Evolutionary conservation across 2,329 filamentous ascomycete genomes (phyloP), one percentile per base, ranked within the genome.

Genomic region (Bipolaris cookei): DNA sequence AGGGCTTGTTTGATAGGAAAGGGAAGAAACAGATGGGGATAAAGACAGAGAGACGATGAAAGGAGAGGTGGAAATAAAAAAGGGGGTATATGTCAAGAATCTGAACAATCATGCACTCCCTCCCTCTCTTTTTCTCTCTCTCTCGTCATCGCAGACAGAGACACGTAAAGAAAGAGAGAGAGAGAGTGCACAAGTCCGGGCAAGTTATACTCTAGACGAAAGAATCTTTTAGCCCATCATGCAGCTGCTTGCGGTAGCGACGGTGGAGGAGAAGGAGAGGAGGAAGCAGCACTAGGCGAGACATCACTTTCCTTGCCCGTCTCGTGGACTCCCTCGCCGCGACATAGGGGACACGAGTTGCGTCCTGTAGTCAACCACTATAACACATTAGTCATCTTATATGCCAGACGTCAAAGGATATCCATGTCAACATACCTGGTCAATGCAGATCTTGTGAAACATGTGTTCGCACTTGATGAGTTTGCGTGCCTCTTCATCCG

Each of bases 391-490:
- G 60, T 50, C 47, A 30, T 28, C 21, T 51, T 20, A 20, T 18
- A 7, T 21, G n/a, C 7, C 8, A 30, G 30, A 16, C 16, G 18
- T 28, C 11, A n/a, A 34, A 25, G 18, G 4, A 6, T 3, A n/a
- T 44, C 14, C 28, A n/a, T 23, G 18, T 3, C 16, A 37, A 69
- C 81, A 67, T 78, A 88, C 86, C 81, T 88, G 84, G 71, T 90
- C 87, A 72, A 90, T 89, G 73, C 87, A 90, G 64, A 88, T 83
- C 62, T 82, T 83, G 75, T 90, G 87, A 75, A 88, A 90, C 56
- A 89, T 70, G 72, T 90, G 87, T 44, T 82, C 82, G 77, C 87
- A 90, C 70, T 86, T 87, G 56, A 81, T 77, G 56, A 90, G 77
- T 69, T 83, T 82, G 57, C 87, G 80, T 21, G 85, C 82, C 65